These are phyloP conservation scores for Penicillium sp. DNA, from an alignment of 2,329 filamentous ascomycete species.

Conservation along the genomic window DNA sequence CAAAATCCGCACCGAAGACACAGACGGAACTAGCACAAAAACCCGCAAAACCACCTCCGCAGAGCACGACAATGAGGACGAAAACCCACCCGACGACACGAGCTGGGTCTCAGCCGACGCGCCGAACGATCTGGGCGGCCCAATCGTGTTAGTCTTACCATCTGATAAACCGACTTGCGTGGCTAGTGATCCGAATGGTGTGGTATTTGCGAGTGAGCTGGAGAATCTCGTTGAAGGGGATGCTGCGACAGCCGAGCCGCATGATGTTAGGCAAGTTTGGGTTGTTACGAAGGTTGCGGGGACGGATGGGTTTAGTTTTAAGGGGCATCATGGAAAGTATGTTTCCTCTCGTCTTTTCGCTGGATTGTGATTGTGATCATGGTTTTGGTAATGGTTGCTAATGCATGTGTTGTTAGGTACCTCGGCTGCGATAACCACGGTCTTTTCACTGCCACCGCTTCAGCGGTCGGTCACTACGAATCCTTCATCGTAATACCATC, in stretches of 20 bases:
- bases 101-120: constrained; percentile 87
- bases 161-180: constrained; percentile 71
- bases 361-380: neutral
- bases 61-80: constrained; percentile 31
- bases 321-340: constrained; percentile 83
- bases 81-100: constrained; percentile 64
- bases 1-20: constrained; percentile 65
- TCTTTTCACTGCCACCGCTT: constrained; percentile 69
- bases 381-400: too few relatives aligned
- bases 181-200: constrained; percentile 81
- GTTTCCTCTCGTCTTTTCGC: neutral
- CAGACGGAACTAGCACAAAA: constrained; percentile 30
- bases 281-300: constrained; percentile 81
- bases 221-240: constrained; percentile 88
- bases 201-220: constrained; percentile 76
- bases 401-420: constrained; percentile 56
- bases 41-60: constrained; percentile 24
- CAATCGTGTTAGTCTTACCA: constrained; percentile 78
- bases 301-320: constrained; percentile 79
- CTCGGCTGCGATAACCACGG: constrained; percentile 84
- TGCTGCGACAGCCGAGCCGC: constrained; percentile 82
- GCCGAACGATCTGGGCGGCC: constrained; percentile 72
- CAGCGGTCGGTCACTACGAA: constrained; percentile 82
- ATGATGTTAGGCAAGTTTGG: constrained; percentile 96
- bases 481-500: constrained; percentile 68